These are phyloP conservation scores for Zea luxurians DNA, from an alignment of 176 grass and related monocot genomes.

Conservation along the genomic window DNA sequence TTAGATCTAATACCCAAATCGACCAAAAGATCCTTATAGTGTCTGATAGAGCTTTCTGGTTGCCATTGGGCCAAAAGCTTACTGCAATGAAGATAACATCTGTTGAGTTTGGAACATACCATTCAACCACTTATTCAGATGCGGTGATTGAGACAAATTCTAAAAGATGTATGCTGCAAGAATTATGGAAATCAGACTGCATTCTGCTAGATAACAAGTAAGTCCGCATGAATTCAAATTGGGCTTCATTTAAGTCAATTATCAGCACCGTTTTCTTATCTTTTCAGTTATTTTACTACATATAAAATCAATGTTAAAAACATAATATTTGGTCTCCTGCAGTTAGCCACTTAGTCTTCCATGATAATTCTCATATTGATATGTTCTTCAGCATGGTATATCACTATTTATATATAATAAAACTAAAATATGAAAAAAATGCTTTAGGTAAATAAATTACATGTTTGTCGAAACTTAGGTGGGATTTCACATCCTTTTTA, in stretches of 20 bases:
- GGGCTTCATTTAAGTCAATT: not conserved
- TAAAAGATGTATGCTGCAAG: conserved; percentile 45
- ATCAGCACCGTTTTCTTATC: conserved; percentile 10
- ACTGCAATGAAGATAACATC: conserved; percentile 59
- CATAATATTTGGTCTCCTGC: conserved; percentile 18
- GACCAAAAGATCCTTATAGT: conserved; percentile 58
- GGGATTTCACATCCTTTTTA: conserved; percentile 11
- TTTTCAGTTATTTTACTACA: conserved; percentile 23
- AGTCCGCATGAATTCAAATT: conserved; percentile 29
- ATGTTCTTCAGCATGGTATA: conserved; percentile 1
- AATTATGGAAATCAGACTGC: conserved; percentile 47
- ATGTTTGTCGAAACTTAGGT: not conserved
- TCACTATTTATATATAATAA: conserved; percentile 1
- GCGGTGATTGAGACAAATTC: conserved; percentile 20
- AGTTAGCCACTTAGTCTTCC: conserved; percentile 10
- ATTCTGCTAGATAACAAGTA: conserved; percentile 66
- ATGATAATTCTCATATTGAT: conserved; percentile 23
- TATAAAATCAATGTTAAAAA: conserved; percentile 32
- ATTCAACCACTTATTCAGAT: conserved; percentile 39
- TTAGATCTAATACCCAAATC: conserved; percentile 41
- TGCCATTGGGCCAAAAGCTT: conserved; percentile 61
- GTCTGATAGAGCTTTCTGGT: conserved; percentile 64
- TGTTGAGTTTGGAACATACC: conserved; percentile 32
- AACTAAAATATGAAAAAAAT: not conserved
- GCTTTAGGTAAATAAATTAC: not conserved